Percentiles rank a stretch among this genome's conserved stretches.
These are phyloP conservation scores for Eragrostis nindensis DNA, from an alignment of 176 grass and related monocot genomes.

Conservation along the genomic window DNA sequence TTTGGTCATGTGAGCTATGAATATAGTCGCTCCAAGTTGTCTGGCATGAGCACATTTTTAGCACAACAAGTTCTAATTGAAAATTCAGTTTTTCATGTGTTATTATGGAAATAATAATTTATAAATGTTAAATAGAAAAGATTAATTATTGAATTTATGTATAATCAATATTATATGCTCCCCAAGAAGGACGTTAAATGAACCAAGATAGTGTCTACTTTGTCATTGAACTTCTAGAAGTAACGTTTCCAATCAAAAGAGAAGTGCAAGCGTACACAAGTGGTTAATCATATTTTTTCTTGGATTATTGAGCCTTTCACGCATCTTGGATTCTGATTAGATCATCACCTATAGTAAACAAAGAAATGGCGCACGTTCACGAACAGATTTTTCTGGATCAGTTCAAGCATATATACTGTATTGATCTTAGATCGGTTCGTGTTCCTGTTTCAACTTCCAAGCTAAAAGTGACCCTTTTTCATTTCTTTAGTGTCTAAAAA, in stretches of 20 bases:
- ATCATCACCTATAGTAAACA: slow-evolving; percentile 17
- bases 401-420: background rate
- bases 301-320: background rate
- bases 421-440: background rate
- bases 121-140: too few relatives aligned
- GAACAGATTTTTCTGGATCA: background rate
- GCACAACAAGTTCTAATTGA: too few relatives aligned
- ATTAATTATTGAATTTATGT: background rate
- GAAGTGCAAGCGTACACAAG: slow-evolving; percentile 33
- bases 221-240: slow-evolving; percentile 34
- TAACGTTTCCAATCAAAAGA: slow-evolving; percentile 4
- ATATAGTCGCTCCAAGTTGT: too few relatives aligned
- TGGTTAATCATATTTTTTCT: background rate
- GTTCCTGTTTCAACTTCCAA: slow-evolving; percentile 11
- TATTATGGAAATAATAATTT: too few relatives aligned
- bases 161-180: too few relatives aligned
- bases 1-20: too few relatives aligned
- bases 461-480: background rate
- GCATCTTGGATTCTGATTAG: slow-evolving; percentile 18
- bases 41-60: too few relatives aligned
- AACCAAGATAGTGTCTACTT: too few relatives aligned
- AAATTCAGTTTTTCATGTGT: too few relatives aligned
- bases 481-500: background rate
- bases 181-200: too few relatives aligned
- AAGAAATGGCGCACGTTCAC: slow-evolving; percentile 32